These are phyloP conservation scores for Corymbia citriodora DNA, from an alignment of 441 rosid genomes.

Conservation along the genomic window DNA sequence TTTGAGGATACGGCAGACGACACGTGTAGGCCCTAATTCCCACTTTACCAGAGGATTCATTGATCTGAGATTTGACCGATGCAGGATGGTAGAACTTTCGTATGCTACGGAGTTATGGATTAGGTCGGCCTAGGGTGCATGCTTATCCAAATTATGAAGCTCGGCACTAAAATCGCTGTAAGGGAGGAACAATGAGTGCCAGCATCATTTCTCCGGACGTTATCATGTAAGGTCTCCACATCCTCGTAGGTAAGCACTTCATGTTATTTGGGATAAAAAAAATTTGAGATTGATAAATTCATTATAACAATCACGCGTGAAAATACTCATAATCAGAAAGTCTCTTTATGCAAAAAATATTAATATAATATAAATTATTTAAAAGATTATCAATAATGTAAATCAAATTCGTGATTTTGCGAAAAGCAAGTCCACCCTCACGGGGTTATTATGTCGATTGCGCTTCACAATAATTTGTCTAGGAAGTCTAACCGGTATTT, in stretches of 20 bases:
- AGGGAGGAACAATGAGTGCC: not conserved
- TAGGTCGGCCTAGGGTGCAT: not conserved
- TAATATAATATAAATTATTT: too few relatives aligned
- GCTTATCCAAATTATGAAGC: not conserved
- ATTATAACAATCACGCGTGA: fast-evolving
- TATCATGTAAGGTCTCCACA: too few relatives aligned
- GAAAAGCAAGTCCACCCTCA: not conserved
- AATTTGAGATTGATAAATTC: fast-evolving
- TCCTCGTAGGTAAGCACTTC: too few relatives aligned
- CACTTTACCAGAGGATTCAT: not conserved
- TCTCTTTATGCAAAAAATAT: fast-evolving
- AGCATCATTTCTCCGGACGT: not conserved
- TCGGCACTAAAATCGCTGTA: not conserved
- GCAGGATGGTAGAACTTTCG: not conserved
- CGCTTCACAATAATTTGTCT: not conserved
- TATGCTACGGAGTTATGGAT: not conserved
- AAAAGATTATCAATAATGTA: not conserved
- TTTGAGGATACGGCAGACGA: not conserved
- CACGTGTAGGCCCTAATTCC: not conserved
- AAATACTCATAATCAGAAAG: fast-evolving
- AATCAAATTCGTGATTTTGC: not conserved
- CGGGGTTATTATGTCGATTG: not conserved
- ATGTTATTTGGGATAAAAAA: fast-evolving
- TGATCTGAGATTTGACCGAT: not conserved
- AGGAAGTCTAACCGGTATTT: not conserved